phyloP scores from a whole-genome alignment of 805 yeast species.

The Pichia phayaonensis region DNA sequence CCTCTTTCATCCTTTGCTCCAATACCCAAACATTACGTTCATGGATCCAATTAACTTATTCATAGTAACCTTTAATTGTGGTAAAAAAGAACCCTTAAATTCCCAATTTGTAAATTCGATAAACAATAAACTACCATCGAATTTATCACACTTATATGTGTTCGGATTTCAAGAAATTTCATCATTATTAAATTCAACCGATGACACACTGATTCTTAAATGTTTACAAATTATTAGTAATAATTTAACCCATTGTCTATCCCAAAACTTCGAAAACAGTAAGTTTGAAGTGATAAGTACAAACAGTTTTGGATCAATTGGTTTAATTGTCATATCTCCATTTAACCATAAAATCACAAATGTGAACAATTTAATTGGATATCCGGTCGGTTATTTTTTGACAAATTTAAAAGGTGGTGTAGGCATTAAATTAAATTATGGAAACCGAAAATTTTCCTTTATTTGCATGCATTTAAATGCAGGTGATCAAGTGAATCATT shows the following conservation, averaged over 20 bases:
- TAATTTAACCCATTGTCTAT: constrained; percentile 29
- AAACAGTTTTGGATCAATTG: constrained; percentile 51
- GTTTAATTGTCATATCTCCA: constrained; percentile 44
- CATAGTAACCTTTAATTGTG: constrained; percentile 49
- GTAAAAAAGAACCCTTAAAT: constrained; percentile 35
- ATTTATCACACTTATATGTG: constrained; percentile 39
- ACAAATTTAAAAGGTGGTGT: constrained; percentile 74
- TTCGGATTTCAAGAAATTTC: constrained; percentile 66
- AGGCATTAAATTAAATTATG: constrained; percentile 44
- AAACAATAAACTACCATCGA: constrained; percentile 6
- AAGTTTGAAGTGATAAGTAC: constrained; percentile 36
- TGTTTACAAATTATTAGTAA: constrained; percentile 32
- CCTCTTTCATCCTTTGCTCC: not conserved
- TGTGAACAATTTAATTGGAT: constrained; percentile 21
- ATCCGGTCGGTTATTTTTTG: constrained; percentile 48
- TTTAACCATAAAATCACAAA: constrained; percentile 20
- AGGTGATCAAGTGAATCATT: constrained; percentile 52
- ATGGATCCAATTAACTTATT: not conserved
- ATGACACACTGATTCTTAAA: constrained; percentile 30
- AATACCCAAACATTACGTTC: not conserved
- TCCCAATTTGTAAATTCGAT: constrained; percentile 28
- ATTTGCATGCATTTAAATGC: constrained; percentile 72
- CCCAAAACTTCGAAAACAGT: constrained; percentile 25
- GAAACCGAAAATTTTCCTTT: constrained; percentile 43
- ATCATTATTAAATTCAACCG: constrained; percentile 47